These are phyloP conservation scores for Fremontodendron californicum DNA, from an alignment of 345 rosid species.

Conservation along the genomic window DNA sequence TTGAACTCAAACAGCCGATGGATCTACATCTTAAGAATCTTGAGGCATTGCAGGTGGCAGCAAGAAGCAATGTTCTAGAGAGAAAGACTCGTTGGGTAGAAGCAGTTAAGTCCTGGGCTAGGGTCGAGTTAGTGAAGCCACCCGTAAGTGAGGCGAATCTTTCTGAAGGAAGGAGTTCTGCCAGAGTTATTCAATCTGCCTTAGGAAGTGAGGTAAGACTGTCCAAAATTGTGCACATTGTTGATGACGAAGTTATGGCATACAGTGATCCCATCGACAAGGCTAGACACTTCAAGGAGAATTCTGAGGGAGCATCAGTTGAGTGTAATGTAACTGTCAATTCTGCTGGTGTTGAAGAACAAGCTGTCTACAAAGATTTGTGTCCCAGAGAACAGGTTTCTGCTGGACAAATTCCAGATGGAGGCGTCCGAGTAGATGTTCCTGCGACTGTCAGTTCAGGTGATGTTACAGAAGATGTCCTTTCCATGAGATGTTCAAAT, in stretches of 20 bases:
- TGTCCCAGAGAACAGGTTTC: conserved; percentile 23
- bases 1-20: conserved; percentile 34
- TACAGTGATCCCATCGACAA: conserved; percentile 17
- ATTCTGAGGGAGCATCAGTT: conserved; percentile 14
- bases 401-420: conserved; percentile 21
- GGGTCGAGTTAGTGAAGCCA: conserved; percentile 28
- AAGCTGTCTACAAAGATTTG: conserved; percentile 16
- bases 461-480: conserved; percentile 16
- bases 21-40: conserved; percentile 34
- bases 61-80: conserved; percentile 39
- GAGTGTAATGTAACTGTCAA: conserved; percentile 12
- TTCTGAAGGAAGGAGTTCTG: conserved; percentile 1
- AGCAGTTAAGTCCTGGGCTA: conserved; percentile 48
- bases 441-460: conserved; percentile 22
- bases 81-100: conserved; percentile 43
- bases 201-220: conserved; percentile 14
- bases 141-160: conserved; percentile 13
- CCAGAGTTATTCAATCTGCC: conserved; percentile 11
- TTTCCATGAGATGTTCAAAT: background rate
- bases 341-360: conserved; percentile 22
- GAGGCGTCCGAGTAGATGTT: conserved; percentile 18
- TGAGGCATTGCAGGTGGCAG: conserved; percentile 39
- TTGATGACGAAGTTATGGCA: conserved; percentile 15
- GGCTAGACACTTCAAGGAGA: conserved; percentile 15
- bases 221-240: conserved; percentile 20